Conservation (phyloP, 129 eudicot species). For the Heracleum sosnowskyi region DNA sequence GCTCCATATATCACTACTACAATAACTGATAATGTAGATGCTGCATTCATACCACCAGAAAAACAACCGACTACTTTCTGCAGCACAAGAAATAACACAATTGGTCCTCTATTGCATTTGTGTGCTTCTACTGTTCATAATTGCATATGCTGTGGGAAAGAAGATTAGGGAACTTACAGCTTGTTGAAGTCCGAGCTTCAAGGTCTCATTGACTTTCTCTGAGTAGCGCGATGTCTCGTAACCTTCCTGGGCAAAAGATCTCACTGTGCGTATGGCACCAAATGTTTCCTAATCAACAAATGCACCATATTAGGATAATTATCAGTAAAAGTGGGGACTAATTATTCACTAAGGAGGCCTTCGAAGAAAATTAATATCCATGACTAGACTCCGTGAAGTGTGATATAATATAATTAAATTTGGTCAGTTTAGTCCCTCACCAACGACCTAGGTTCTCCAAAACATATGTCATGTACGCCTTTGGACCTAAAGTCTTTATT, state of each 20-base stretch:
- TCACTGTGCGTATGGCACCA: conserved; percentile 88
- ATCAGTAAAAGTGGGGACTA: neutral
- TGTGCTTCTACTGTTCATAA: neutral
- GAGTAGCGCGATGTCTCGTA: conserved; percentile 60
- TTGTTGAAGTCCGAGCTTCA: conserved; percentile 76
- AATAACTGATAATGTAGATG: conserved; percentile 82
- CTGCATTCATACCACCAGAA: conserved; percentile 84
- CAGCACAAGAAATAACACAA: conserved; percentile 12
- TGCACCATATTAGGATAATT: neutral
- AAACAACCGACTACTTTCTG: conserved; percentile 84
- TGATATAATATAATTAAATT: neutral
- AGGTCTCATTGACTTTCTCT: conserved; percentile 77
- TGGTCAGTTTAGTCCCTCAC: neutral
- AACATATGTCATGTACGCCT: neutral
- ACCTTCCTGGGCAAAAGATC: conserved; percentile 86
- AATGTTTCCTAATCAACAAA: conserved; percentile 59
- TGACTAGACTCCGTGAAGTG: neutral
- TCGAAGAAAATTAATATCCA: neutral
- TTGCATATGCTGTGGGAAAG: neutral
- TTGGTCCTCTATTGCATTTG: neutral
- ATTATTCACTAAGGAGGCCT: neutral
- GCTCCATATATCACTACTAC: conserved; percentile 89
- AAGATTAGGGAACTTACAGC: conserved; percentile 53
- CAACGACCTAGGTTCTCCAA: neutral
- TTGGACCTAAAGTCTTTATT: neutral